These are phyloP conservation scores for Hyphopichia pseudoburtonii DNA, from an alignment of 1,139 yeast species.

Conservation along the genomic window DNA sequence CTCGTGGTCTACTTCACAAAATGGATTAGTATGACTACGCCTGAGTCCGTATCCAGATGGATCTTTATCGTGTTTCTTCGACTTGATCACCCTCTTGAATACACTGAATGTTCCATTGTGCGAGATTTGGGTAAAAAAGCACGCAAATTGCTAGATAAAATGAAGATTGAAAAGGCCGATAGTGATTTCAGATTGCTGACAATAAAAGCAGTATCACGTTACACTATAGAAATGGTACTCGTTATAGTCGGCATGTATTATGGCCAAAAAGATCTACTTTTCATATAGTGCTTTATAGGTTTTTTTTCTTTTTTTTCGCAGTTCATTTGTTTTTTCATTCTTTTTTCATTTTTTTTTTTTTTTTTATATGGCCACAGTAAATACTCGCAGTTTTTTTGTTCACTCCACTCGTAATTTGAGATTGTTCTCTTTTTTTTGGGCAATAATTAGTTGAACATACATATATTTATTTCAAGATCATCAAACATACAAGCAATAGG, in stretches of 20 bases:
- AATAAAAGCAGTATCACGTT: conserved; percentile 11
- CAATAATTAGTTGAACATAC: no score
- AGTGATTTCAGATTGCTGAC: no score
- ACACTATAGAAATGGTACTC: conserved; percentile 34
- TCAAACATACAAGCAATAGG: neutral
- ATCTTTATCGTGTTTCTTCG: conserved; percentile 35
- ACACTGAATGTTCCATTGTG: conserved; percentile 33
- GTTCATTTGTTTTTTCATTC: no score
- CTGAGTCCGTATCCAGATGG: conserved; percentile 37
- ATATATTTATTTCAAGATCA: no score
- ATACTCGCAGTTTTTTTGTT: neutral
- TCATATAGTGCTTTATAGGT: neutral
- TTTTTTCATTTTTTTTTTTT: neutral
- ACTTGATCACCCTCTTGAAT: conserved; percentile 34
- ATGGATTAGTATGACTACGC: conserved; percentile 37
- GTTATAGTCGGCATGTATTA: conserved; percentile 34
- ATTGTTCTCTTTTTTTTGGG: no score
- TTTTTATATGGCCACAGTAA: conserved; percentile 1
- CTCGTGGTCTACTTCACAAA: conserved; percentile 36
- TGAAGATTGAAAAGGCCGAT: no score
- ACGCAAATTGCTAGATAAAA: conserved; percentile 19
- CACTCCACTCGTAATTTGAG: no score
- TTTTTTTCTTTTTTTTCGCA: no score
- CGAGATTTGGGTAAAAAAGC: conserved; percentile 45
- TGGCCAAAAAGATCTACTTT: conserved; percentile 36